These are phyloP conservation scores for Fusarium liriodendri DNA, from an alignment of 2,329 filamentous ascomycete genomes.

Conservation along the genomic window DNA sequence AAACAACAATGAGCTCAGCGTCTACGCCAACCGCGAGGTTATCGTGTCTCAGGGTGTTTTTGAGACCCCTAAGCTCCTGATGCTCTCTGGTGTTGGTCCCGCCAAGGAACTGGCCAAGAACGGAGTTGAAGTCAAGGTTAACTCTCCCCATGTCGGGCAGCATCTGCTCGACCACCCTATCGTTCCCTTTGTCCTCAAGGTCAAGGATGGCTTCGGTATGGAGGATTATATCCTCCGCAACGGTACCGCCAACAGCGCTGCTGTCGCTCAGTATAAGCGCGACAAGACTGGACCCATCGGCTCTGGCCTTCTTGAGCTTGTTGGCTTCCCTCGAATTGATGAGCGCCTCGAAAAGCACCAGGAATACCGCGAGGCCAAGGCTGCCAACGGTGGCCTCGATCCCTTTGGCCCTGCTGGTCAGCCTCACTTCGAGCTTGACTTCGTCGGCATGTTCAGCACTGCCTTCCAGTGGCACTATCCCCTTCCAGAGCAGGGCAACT, in stretches of 20 bases:
- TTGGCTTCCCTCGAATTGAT: constrained; percentile 69
- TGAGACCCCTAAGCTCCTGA: constrained; percentile 73
- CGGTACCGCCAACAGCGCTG: constrained; percentile 48
- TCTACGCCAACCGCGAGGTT: constrained; percentile 62
- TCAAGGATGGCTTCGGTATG: constrained; percentile 54
- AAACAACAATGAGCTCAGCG: constrained; percentile 51
- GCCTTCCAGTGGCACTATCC: constrained; percentile 63
- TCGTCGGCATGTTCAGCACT: constrained; percentile 66
- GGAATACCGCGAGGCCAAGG: constrained; percentile 58
- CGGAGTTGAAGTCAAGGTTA: constrained; percentile 62
- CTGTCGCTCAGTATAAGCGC: constrained; percentile 35
- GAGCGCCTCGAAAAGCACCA: constrained; percentile 60
- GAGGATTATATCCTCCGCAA: constrained; percentile 55
- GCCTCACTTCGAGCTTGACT: constrained; percentile 72
- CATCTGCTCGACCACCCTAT: constrained; percentile 69
- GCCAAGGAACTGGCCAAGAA: constrained; percentile 61
- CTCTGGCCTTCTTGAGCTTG: constrained; percentile 59
- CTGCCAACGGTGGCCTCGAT: constrained; percentile 58
- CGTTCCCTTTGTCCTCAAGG: constrained; percentile 10
- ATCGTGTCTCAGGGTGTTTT: constrained; percentile 65
- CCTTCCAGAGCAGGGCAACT: constrained; percentile 55
- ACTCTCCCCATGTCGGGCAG: constrained; percentile 71
- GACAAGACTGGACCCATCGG: constrained; percentile 53
- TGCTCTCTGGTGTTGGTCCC: constrained; percentile 72
- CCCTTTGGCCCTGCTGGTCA: constrained; percentile 68